A percentile compares a stretch with the other conserved stretches of the same genome.
phyloP scores from a whole-genome alignment of 2,329 filamentous ascomycete species.

The Ilyonectria mors-panacis region DNA sequence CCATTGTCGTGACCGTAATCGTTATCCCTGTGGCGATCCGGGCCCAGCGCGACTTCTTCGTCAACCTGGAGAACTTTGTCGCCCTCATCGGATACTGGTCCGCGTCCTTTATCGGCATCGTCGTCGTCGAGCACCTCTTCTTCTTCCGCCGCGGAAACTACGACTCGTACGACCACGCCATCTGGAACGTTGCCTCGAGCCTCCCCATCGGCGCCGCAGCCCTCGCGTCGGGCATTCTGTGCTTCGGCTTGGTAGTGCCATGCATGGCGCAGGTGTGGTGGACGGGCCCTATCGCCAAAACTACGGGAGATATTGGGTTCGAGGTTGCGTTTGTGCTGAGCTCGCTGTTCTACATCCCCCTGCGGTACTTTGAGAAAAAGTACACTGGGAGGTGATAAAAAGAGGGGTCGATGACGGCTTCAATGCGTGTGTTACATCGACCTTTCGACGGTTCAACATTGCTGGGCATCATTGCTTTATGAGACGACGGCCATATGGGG shows the following conservation, averaged over 20 bases:
- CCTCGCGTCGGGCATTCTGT: constrained; percentile 61
- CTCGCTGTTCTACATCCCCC: constrained; percentile 62
- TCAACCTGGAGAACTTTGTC: constrained; percentile 70
- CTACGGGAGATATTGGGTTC: constrained; percentile 76
- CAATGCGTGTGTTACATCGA: neutral
- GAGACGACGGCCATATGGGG: constrained; percentile 16
- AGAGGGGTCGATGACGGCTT: neutral
- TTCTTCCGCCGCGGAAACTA: constrained; percentile 63
- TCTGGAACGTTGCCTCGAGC: constrained; percentile 62
- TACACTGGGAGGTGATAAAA: constrained; percentile 43
- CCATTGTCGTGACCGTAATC: constrained; percentile 70
- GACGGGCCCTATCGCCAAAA: constrained; percentile 71
- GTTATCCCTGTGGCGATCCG: constrained; percentile 72
- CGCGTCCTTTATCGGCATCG: constrained; percentile 67
- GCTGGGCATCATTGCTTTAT: constrained; percentile 4
- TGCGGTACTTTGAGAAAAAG: constrained; percentile 63
- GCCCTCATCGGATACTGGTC: constrained; percentile 73
- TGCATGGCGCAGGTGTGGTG: constrained; percentile 75
- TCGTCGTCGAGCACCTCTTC: constrained; percentile 63
- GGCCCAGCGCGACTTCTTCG: constrained; percentile 70
- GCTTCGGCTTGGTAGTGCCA: constrained; percentile 68
- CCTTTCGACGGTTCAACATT: neutral
- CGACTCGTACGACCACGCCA: constrained; percentile 60
- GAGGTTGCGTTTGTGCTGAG: constrained; percentile 72
- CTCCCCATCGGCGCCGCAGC: constrained; percentile 65